A percentile compares a stretch with the other conserved stretches of the same genome.
Evolutionary conservation across 345 rosid genomes (phyloP).

Genomic region (Eucalyptus curtisii): DNA sequence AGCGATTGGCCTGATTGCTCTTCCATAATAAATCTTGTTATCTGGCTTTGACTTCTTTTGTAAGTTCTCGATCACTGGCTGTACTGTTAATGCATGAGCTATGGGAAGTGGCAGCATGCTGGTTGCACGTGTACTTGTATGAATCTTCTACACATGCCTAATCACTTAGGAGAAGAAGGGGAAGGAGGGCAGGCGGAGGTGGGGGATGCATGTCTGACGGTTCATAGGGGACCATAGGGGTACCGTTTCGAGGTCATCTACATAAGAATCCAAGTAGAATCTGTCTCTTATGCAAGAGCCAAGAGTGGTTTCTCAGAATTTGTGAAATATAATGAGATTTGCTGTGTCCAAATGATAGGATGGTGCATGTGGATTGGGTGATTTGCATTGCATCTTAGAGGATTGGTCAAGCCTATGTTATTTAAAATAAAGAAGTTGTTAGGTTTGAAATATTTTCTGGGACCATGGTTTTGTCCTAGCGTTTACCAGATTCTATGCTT

Average conservation of each 20-base stretch:
- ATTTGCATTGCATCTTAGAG: background rate
- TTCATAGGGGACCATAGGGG: background rate
- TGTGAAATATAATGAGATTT: background rate
- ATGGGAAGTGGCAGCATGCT: background rate
- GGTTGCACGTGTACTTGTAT: background rate
- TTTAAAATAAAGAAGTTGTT: background rate
- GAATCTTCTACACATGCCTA: background rate
- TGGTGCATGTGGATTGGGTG: background rate
- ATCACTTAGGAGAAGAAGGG: background rate
- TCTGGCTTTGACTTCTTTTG: background rate
- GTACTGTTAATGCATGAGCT: background rate
- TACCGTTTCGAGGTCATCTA: background rate
- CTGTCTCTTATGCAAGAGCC: background rate
- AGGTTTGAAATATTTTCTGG: background rate
- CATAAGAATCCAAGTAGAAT: background rate
- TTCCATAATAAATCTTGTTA: background rate
- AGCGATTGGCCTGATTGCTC: background rate
- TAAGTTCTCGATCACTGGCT: background rate
- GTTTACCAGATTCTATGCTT: background rate
- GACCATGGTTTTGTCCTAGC: background rate
- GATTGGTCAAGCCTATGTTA: background rate
- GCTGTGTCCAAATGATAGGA: background rate
- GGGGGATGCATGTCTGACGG: background rate
- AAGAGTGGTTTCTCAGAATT: background rate
- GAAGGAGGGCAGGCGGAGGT: background rate